Evolutionary conservation across 2,329 filamentous ascomycete species (phyloP).

Genomic region (Neofusicoccum sp.): DNA sequence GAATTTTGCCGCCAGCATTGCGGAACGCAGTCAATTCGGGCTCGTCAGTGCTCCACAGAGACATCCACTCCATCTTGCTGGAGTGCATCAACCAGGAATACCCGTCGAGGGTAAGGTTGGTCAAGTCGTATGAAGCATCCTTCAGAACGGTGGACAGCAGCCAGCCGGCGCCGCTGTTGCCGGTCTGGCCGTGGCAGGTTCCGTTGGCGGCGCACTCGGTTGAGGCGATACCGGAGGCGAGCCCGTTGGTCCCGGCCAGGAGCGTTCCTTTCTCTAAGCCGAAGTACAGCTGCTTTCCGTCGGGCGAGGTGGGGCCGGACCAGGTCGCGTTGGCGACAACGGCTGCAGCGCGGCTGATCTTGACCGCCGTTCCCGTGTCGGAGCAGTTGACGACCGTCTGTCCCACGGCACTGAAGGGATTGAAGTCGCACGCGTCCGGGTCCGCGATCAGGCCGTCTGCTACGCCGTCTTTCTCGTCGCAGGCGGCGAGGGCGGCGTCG

Average conservation of each 20-base stretch:
- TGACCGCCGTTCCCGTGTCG: neutral
- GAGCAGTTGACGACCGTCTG: slow-evolving; percentile 23
- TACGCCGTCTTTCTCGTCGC: slow-evolving; percentile 33
- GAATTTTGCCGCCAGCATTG: slow-evolving; percentile 30
- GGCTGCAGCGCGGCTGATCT: slow-evolving; percentile 24
- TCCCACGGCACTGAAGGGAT: slow-evolving; percentile 23
- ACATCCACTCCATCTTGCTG: slow-evolving; percentile 28
- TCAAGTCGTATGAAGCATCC: slow-evolving; percentile 23
- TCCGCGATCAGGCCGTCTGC: slow-evolving; percentile 36
- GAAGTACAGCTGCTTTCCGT: slow-evolving; percentile 28
- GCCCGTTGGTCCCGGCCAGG: slow-evolving; percentile 16
- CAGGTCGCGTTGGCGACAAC: slow-evolving; percentile 26
- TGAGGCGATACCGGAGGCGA: neutral
- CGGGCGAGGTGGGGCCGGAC: slow-evolving; percentile 24
- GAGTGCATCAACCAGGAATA: slow-evolving; percentile 26
- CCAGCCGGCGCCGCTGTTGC: slow-evolving; percentile 10
- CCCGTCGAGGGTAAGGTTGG: slow-evolving; percentile 23
- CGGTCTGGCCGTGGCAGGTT: slow-evolving; percentile 24
- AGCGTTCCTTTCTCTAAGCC: slow-evolving; percentile 22
- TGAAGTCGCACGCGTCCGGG: slow-evolving; percentile 29
- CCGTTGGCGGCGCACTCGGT: slow-evolving; percentile 10
- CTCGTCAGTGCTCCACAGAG: slow-evolving; percentile 29
- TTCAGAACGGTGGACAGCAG: slow-evolving; percentile 1
- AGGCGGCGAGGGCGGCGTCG: slow-evolving; percentile 25
- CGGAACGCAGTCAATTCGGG: slow-evolving; percentile 31